Evolutionary conservation across 2,329 filamentous ascomycete genomes (phyloP).

Genomic region (Fusarium anguioides): DNA sequence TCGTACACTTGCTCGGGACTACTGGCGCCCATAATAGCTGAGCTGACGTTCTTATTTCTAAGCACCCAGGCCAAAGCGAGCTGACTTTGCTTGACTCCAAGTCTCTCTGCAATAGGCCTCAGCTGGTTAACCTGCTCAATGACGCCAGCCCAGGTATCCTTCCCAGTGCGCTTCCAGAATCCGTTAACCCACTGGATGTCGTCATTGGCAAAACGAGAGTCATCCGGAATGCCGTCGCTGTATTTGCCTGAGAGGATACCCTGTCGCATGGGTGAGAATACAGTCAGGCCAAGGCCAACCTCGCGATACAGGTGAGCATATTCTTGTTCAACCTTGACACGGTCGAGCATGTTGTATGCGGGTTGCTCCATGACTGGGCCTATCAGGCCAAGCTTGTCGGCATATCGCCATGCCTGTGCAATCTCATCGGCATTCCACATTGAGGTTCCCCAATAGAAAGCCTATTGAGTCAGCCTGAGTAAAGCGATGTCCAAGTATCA

Average conservation of each 20-base stretch:
- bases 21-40: constrained; percentile 70
- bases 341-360: constrained; percentile 71
- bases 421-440: constrained; percentile 76
- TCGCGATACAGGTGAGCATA: constrained; percentile 70
- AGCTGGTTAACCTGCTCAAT: constrained; percentile 70
- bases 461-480: constrained; percentile 51
- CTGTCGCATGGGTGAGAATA: constrained; percentile 67
- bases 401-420: constrained; percentile 69
- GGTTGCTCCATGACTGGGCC: constrained; percentile 75
- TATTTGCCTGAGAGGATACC: constrained; percentile 76
- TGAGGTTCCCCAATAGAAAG: constrained; percentile 77
- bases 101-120: constrained; percentile 71
- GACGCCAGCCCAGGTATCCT: constrained; percentile 64
- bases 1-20: constrained; percentile 69
- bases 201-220: constrained; percentile 67
- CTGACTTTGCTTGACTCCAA: constrained; percentile 67
- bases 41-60: constrained; percentile 70
- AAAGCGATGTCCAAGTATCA: neutral
- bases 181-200: constrained; percentile 67
- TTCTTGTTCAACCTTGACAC: constrained; percentile 72
- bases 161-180: constrained; percentile 62
- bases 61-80: constrained; percentile 72
- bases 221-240: constrained; percentile 69
- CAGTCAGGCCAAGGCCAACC: constrained; percentile 69
- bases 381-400: constrained; percentile 69